Conservation (phyloP, 768 basidiomycete genomes). For the Phallus indusiatus region DNA sequence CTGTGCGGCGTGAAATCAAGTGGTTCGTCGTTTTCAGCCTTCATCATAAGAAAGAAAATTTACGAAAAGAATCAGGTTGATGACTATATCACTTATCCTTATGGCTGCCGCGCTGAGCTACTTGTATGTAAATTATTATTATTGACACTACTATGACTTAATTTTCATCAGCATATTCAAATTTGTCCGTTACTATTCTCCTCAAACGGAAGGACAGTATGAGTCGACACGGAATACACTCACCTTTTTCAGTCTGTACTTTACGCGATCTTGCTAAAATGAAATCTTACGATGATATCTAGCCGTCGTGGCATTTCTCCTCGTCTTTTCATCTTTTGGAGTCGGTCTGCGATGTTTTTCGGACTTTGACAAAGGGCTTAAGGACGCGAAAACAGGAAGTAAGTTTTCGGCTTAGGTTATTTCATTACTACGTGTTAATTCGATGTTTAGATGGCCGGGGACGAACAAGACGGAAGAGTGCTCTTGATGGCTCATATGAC, state of each 20-base stretch:
- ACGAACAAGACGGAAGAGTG: not conserved
- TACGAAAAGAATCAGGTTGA: constrained; percentile 38
- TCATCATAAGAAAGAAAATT: not conserved
- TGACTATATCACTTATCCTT: constrained; percentile 59
- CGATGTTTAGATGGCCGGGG: not conserved
- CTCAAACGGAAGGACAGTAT: constrained; percentile 45
- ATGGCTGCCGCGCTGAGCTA: constrained; percentile 73
- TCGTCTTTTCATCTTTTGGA: constrained; percentile 63
- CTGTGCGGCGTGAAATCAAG: constrained; percentile 74
- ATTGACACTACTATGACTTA: not conserved
- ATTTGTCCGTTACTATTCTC: constrained; percentile 73
- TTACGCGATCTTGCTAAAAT: not conserved
- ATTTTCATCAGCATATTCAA: constrained; percentile 45
- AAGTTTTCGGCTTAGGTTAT: constrained; percentile 24
- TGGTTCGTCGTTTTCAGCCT: constrained; percentile 34
- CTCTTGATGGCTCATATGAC: not conserved
- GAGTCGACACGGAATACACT: constrained; percentile 68
- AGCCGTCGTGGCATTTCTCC: constrained; percentile 71
- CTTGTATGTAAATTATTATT: constrained; percentile 22
- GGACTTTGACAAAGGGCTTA: constrained; percentile 77
- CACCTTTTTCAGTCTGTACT: constrained; percentile 64
- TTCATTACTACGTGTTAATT: constrained; percentile 24
- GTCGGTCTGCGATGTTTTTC: constrained; percentile 71
- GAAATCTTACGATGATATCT: not conserved
- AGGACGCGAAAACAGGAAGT: constrained; percentile 67